Percentiles rank a stretch among this genome's conserved stretches.
Conservation (phyloP, 805 yeast species). For the Kuraishia piskuri region DNA sequence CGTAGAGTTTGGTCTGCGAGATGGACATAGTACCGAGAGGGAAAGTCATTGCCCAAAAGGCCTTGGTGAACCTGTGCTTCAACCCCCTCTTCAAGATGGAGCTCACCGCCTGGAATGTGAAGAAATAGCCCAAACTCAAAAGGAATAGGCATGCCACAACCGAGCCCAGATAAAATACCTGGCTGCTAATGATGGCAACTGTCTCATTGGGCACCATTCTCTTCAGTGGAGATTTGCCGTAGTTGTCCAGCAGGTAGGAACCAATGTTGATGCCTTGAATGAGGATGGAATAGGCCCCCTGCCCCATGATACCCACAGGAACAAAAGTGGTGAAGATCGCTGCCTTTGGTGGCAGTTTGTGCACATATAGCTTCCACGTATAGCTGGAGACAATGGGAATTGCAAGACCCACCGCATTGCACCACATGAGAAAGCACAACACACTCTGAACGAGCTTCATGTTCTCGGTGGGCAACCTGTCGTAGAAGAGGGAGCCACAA, state of each 20-base stretch:
- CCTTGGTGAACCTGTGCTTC: conserved; percentile 31
- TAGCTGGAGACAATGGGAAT: conserved; percentile 46
- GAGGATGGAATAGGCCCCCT: conserved; percentile 65
- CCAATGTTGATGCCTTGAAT: conserved; percentile 14
- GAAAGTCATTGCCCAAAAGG: conserved; percentile 84
- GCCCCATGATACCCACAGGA: conserved; percentile 81
- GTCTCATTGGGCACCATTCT: background rate
- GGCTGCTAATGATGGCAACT: background rate
- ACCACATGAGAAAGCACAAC: conserved; percentile 53
- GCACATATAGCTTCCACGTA: conserved; percentile 48
- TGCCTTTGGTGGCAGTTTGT: conserved; percentile 48
- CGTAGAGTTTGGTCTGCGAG: conserved; percentile 44
- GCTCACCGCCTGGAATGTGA: conserved; percentile 35
- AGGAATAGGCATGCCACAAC: background rate
- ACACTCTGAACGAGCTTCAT: conserved; percentile 44
- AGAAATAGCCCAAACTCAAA: conserved; percentile 15
- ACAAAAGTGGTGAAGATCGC: conserved; percentile 57
- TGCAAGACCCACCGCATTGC: conserved; percentile 58
- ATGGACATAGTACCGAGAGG: conserved; percentile 79
- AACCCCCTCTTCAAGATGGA: conserved; percentile 24
- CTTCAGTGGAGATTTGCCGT: background rate
- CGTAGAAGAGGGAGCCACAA: conserved; percentile 49
- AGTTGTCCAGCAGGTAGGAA: conserved; percentile 5
- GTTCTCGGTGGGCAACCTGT: conserved; percentile 29
- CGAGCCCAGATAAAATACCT: background rate